Base-by-base conservation (phyloP, 1,139 yeast genomes). In the Scheffersomyces parashehatae region DNA sequence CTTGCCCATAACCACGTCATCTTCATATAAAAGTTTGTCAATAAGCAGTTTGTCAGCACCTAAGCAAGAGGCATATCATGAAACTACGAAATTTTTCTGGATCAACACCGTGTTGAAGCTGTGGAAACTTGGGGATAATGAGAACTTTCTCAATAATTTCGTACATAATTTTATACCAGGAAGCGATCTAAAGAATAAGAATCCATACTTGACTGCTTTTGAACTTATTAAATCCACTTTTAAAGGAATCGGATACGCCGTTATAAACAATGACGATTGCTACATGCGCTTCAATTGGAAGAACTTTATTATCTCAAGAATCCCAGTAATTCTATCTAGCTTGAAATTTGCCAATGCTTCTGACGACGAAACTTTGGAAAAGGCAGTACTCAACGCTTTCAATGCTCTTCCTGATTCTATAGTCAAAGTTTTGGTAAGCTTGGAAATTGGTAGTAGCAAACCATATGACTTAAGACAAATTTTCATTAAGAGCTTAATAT, bases 381-480 rank as follows among this genome's bases (percentile, higher is more conserved):
- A 44, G 29, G 46, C 52, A 4, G 41, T 58, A 2, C 46, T 50
- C n/a, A 46, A 49, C 12, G 56, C 58, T 2, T 54, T 60, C 32
- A 49, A 51, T 11, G 43, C 51, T 6, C 44, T 58, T 10, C 50
- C 53, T 3, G 54, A 49, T 28, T 29, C 43, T 2, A 36, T 40
- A 3, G 38, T 45, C 10, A 45, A 45, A 20, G 38, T 43, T 3
- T 36, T 56, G 9, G 43, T 47, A 15, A 41, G 45, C 9, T 39
- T 49, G 28, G 39, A 28, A 3, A 39, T 51, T 13, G 53, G 52
- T 2, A 44, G 45, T 7, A 20, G 43, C 36, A 53, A 70, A 30
- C 60, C 64, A 44, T 79, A 73, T 51, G 84, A 79, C 52, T 67
- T 82, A 3, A 72, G 85, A 39, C 83, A 79, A 48, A 78, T 73